Conservation (phyloP, 2,329 filamentous ascomycete species). For the Colletotrichum neosansevieriae region DNA sequence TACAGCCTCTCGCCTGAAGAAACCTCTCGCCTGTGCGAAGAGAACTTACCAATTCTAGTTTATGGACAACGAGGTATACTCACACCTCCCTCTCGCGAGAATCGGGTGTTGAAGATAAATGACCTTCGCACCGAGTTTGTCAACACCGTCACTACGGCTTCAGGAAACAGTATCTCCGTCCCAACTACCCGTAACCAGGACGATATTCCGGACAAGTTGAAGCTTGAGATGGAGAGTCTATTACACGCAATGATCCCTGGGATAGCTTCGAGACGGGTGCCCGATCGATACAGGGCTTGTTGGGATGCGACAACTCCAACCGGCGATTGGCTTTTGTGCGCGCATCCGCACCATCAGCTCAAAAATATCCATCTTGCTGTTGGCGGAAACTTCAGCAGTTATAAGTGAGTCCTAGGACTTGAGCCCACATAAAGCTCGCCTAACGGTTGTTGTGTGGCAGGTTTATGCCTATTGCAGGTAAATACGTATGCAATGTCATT, state of each 20-base stretch:
- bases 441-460: too few species aligned
- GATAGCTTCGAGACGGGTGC: neutral
- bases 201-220: constrained; percentile 8
- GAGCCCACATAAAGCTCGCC: too few species aligned
- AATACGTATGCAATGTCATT: too few species aligned
- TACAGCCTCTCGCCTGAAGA: constrained; percentile 12
- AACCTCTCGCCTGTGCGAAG: neutral
- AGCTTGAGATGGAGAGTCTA: neutral
- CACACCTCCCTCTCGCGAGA: constrained; percentile 23
- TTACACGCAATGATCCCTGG: constrained; percentile 7
- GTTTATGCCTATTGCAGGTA: too few species aligned
- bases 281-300: constrained; percentile 19
- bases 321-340: constrained; percentile 25
- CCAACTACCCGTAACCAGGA: neutral
- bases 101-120: constrained; percentile 25
- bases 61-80: constrained; percentile 6
- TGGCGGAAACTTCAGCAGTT: constrained; percentile 29
- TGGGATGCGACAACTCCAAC: constrained; percentile 29
- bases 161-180: constrained; percentile 9
- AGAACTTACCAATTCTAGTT: constrained; percentile 12
- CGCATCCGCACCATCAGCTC: constrained; percentile 9
- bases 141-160: constrained; percentile 5
- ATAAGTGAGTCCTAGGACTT: constrained; percentile 11
- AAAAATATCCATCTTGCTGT: constrained; percentile 12
- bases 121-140: constrained; percentile 27